Evolutionary conservation across 768 basidiomycete species (phyloP).

Genomic region (Arthromyces matolae): DNA sequence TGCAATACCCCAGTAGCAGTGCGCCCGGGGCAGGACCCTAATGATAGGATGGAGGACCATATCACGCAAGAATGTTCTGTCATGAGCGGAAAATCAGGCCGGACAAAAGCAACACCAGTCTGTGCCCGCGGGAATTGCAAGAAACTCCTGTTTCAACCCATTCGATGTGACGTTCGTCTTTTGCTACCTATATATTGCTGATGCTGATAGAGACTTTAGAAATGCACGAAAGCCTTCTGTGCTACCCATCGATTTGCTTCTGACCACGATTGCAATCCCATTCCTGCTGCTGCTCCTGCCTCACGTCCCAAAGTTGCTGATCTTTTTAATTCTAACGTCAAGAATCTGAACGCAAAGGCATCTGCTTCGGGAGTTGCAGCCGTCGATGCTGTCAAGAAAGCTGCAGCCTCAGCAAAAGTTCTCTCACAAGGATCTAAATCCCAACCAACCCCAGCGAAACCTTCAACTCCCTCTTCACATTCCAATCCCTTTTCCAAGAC

Average conservation of each 20-base stretch:
- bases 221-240: conserved; percentile 71
- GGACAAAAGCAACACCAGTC: conserved; percentile 44
- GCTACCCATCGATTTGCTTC: conserved; percentile 74
- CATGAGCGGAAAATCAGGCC: conserved; percentile 56
- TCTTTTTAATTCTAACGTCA: conserved; percentile 31
- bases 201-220: conserved; percentile 33
- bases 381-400: conserved; percentile 30
- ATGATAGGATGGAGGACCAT: conserved; percentile 76
- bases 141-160: conserved; percentile 72
- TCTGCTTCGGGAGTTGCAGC: conserved; percentile 27
- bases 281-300: conserved; percentile 20
- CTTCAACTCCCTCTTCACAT: conserved; percentile 13
- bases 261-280: conserved; percentile 56
- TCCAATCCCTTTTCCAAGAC: conserved; percentile 41
- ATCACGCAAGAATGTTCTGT: conserved; percentile 62
- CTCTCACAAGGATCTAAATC: conserved; percentile 16
- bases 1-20: conserved; percentile 75
- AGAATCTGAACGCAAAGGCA: conserved; percentile 37
- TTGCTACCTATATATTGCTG: neutral
- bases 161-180: conserved; percentile 64
- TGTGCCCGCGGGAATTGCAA: conserved; percentile 64
- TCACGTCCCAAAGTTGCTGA: conserved; percentile 13
- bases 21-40: conserved; percentile 76
- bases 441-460: conserved; percentile 15
- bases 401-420: conserved; percentile 24